Percentiles rank a stretch among this genome's conserved stretches.
Evolutionary conservation across 306 rosid species (phyloP).

Genomic region (Sophora flavescens): DNA sequence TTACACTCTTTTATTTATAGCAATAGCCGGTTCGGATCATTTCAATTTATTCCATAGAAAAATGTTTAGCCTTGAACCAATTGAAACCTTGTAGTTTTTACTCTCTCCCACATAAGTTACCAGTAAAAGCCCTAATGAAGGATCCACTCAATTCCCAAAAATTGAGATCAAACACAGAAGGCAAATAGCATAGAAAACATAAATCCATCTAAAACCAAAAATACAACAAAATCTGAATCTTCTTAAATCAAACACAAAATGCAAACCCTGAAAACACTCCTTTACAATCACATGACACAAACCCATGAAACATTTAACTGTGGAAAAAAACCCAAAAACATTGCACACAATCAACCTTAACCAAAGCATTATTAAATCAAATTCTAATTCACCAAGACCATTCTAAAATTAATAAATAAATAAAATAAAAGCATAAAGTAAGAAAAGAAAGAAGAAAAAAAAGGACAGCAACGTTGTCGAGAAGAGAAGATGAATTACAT

Average conservation of each 20-base stretch:
- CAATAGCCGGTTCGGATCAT: background rate
- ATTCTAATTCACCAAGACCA: background rate
- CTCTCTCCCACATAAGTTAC: background rate
- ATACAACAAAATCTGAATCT: background rate
- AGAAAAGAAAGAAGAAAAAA: background rate
- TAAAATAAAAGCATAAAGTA: too few species aligned
- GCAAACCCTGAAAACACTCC: background rate
- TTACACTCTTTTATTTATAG: background rate
- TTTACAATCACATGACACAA: background rate
- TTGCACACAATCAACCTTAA: background rate
- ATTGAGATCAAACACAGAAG: background rate
- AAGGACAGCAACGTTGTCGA: background rate
- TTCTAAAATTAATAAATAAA: background rate
- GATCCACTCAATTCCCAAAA: constrained; percentile 6
- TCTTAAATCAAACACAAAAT: background rate
- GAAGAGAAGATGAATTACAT: constrained; percentile 36
- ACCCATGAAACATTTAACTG: background rate
- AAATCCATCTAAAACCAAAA: constrained; percentile 9
- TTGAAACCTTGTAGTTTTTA: background rate
- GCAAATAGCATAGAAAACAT: background rate
- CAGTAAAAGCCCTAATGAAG: background rate
- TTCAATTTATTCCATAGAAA: background rate
- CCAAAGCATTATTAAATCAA: background rate
- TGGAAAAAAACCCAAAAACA: background rate
- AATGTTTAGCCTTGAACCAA: background rate